Conservation (phyloP, 2,329 filamentous ascomycete species). For the Colletotrichum karsti region DNA sequence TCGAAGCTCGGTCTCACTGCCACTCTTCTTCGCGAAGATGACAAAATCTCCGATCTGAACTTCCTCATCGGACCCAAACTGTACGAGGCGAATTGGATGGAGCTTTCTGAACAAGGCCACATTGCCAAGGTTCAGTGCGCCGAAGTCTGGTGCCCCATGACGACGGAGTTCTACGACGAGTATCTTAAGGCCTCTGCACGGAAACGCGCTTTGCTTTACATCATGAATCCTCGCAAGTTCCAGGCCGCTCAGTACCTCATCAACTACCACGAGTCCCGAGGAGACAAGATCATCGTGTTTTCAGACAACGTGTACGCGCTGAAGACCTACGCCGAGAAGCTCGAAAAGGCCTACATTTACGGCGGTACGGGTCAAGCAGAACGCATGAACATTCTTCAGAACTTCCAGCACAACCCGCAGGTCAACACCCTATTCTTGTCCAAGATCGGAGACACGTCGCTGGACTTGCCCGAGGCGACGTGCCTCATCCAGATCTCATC, state of each 20-base stretch:
- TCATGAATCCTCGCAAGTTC: slow-evolving; percentile 98
- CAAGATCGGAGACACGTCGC: slow-evolving; percentile 98
- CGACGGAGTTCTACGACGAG: slow-evolving; percentile 95
- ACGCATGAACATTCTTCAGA: slow-evolving; percentile 86
- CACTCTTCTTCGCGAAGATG: slow-evolving; percentile 92
- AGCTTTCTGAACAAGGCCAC: slow-evolving; percentile 94
- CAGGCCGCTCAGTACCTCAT: slow-evolving; percentile 98
- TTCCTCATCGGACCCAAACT: slow-evolving; percentile 97
- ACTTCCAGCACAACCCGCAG: slow-evolving; percentile 91
- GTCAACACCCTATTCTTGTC: slow-evolving; percentile 95
- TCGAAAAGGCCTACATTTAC: slow-evolving; percentile 90
- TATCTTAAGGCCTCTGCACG: slow-evolving; percentile 77
- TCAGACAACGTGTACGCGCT: slow-evolving; percentile 97
- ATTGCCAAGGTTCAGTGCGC: slow-evolving; percentile 98
- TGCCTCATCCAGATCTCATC: slow-evolving; percentile 97
- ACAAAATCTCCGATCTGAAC: slow-evolving; percentile 97
- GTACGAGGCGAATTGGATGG: slow-evolving; percentile 99
- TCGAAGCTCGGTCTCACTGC: slow-evolving; percentile 95
- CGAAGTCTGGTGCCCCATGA: slow-evolving; percentile 99
- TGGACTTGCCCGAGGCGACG: slow-evolving; percentile 95
- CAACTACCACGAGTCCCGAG: slow-evolving; percentile 92
- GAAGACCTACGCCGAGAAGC: slow-evolving; percentile 82
- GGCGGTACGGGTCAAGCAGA: slow-evolving; percentile 88
- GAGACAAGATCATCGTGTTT: slow-evolving; percentile 98
- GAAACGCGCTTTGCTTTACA: slow-evolving; percentile 72